These are phyloP conservation scores for Coccomyxa sp. DNA, from an alignment of 139 green algal genomes.

Conservation along the genomic window DNA sequence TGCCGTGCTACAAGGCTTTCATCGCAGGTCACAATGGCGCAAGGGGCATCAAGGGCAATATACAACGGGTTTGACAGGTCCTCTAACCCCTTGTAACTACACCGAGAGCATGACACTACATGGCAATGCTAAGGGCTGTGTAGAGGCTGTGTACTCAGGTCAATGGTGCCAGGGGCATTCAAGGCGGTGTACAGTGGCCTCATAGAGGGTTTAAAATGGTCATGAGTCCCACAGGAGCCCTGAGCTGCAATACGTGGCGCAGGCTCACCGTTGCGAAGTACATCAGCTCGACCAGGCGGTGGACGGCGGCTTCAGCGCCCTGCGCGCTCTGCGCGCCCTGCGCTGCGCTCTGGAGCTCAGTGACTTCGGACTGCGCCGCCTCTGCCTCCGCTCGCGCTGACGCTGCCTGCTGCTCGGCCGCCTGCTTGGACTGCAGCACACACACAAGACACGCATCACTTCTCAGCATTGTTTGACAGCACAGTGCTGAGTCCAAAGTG, in stretches of 20 bases:
- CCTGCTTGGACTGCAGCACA: not conserved
- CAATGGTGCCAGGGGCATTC: too few species aligned
- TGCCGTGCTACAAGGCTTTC: not conserved
- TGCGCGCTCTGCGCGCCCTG: not conserved
- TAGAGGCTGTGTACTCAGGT: too few species aligned
- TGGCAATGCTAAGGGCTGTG: too few species aligned
- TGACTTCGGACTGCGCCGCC: not conserved
- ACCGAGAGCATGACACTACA: not conserved
- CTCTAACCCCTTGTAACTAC: not conserved
- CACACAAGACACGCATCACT: not conserved
- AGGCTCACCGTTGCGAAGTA: slow-evolving; percentile 19
- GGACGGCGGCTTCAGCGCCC: slow-evolving; percentile 9
- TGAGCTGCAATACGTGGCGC: too few species aligned
- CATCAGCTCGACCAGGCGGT: slow-evolving; percentile 14
- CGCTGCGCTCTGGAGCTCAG: not conserved
- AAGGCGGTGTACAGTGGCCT: too few species aligned
- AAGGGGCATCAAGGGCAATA: not conserved
- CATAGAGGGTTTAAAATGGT: too few species aligned
- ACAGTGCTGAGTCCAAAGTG: not conserved
- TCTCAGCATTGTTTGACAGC: not conserved
- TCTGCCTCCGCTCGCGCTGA: not conserved
- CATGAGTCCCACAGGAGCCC: too few species aligned
- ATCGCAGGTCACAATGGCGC: not conserved
- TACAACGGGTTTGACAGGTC: not conserved
- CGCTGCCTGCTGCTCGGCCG: not conserved